These are phyloP conservation scores for Ophidiomyces ophidiicola DNA, from an alignment of 2,329 filamentous ascomycete genomes.

Conservation along the genomic window DNA sequence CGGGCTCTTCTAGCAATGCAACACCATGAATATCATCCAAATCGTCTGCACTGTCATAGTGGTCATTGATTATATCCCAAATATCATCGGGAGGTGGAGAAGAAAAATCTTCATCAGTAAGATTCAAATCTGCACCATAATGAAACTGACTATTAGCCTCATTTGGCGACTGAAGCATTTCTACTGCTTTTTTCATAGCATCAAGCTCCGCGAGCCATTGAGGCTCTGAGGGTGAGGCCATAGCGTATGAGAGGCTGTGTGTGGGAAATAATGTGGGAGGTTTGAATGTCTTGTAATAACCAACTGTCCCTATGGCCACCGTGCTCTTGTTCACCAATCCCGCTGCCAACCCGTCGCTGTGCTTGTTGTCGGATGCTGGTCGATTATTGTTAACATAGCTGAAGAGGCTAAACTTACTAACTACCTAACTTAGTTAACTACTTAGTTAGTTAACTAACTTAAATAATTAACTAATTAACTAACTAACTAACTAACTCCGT, in stretches of 20 bases:
- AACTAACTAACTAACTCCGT: no score
- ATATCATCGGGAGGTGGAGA: constrained; percentile 60
- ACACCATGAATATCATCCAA: constrained; percentile 43
- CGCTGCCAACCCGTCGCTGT: no score
- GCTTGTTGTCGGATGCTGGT: no score
- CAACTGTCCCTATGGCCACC: no score
- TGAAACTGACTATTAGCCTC: constrained; percentile 37
- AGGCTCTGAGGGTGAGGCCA: constrained; percentile 31
- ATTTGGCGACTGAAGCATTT: constrained; percentile 51
- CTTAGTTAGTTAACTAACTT: no score
- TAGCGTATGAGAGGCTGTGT: neutral
- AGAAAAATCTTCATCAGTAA: constrained; percentile 54
- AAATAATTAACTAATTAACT: no score
- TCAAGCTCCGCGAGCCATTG: constrained; percentile 78
- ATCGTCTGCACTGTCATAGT: constrained; percentile 55
- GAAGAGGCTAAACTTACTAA: no score
- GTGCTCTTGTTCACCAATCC: no score
- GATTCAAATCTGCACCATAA: constrained; percentile 45
- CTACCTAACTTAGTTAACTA: no score
- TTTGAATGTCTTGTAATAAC: no score
- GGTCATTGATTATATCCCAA: constrained; percentile 82
- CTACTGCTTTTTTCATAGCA: constrained; percentile 76
- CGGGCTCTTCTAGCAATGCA: constrained; percentile 17
- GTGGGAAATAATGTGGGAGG: neutral
- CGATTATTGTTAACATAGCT: no score